phyloP scores from a whole-genome alignment of 2,329 filamentous ascomycete genomes.

The Pseudogymnoascus sp. region DNA sequence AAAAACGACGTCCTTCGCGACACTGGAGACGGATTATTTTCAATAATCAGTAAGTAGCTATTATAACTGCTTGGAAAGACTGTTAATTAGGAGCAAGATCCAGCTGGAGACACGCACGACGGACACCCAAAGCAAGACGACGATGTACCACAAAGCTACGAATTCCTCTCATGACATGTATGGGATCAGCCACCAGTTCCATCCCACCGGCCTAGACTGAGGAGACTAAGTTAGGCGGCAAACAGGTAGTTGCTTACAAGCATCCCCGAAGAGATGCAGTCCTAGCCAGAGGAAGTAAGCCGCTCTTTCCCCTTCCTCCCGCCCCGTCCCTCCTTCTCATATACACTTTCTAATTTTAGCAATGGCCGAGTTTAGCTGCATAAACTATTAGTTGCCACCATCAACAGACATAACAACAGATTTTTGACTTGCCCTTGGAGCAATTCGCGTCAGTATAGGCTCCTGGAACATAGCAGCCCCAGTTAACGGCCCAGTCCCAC shows the following conservation, averaged over 20 bases:
- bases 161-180: too few species aligned
- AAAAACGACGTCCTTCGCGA: not conserved
- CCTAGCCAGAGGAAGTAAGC: too few species aligned
- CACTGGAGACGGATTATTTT: not conserved
- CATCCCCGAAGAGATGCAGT: too few species aligned
- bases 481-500: not conserved
- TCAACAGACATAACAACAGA: not conserved
- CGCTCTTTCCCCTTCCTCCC: too few species aligned
- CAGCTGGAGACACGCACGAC: too few species aligned
- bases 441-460: not conserved
- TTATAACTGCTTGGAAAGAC: not conserved
- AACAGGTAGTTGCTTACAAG: too few species aligned
- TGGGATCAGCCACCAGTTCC: too few species aligned
- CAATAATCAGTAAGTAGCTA: not conserved
- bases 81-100: not conserved
- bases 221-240: too few species aligned
- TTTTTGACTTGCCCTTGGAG: not conserved
- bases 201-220: too few species aligned
- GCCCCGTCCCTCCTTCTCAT: not conserved
- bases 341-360: not conserved
- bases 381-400: not conserved
- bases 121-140: too few species aligned
- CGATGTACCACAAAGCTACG: too few species aligned
- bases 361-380: not conserved
- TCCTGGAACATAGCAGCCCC: not conserved